Evolutionary conservation across 2,329 filamentous ascomycete genomes (phyloP).

Genomic region (Colletotrichum cuscutae): DNA sequence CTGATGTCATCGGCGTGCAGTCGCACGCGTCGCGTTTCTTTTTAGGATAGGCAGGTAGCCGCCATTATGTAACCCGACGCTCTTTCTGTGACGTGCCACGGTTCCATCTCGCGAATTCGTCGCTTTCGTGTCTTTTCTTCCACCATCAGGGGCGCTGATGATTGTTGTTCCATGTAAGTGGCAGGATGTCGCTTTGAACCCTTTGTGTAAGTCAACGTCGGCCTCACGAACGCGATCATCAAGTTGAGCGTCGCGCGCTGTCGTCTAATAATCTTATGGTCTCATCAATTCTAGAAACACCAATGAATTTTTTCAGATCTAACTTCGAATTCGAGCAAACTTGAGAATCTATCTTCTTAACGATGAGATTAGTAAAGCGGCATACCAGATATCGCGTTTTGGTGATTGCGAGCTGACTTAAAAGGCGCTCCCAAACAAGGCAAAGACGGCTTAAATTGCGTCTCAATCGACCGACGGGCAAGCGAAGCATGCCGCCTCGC

Average conservation of each 20-base stretch:
- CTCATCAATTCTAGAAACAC: not conserved
- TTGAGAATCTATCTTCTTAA: not conserved
- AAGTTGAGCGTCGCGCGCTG: not conserved
- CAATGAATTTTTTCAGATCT: not conserved
- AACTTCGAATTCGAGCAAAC: not conserved
- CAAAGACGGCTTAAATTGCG: not conserved
- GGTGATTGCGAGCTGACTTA: not conserved
- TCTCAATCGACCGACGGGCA: not conserved
- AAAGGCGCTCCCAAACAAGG: not conserved
- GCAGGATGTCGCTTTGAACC: not conserved
- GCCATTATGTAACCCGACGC: constrained; percentile 28
- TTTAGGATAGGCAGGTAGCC: constrained; percentile 21
- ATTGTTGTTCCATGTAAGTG: not conserved
- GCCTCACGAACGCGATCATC: not conserved
- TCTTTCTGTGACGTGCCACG: not conserved
- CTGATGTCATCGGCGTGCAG: constrained; percentile 31
- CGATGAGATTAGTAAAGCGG: not conserved
- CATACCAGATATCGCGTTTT: not conserved
- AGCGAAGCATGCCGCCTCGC: not conserved
- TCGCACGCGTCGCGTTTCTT: constrained; percentile 34
- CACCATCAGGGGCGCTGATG: not conserved
- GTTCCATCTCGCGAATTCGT: not conserved
- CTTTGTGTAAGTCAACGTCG: not conserved
- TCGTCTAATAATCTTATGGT: not conserved
- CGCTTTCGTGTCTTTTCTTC: not conserved